phyloP scores from a whole-genome alignment of 2,329 filamentous ascomycete genomes.

The Teratosphaeria epicoccoides region DNA sequence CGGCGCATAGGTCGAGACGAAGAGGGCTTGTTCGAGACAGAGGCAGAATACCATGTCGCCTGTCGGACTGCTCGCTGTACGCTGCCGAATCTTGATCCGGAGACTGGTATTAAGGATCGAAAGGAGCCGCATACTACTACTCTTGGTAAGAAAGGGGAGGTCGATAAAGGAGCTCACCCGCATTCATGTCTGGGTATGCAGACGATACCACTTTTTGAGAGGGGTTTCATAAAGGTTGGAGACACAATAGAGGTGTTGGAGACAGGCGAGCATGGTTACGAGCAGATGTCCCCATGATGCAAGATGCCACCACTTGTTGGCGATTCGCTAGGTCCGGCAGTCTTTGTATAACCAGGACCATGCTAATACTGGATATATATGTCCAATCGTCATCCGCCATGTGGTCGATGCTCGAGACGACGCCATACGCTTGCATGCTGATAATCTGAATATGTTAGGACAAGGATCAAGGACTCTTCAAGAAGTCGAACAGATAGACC shows the following conservation, averaged over 20 bases:
- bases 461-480: too few relatives aligned
- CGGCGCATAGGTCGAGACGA: conserved; percentile 8
- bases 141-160: conserved; percentile 18
- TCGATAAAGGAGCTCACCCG: conserved; percentile 23
- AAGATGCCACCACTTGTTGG: too few relatives aligned
- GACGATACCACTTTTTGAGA: conserved; percentile 22
- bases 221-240: conserved; percentile 20
- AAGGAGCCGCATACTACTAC: conserved; percentile 23
- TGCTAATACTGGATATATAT: not conserved
- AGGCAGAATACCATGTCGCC: conserved; percentile 42
- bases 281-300: conserved; percentile 19
- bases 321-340: too few relatives aligned
- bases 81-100: conserved; percentile 58
- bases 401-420: not conserved
- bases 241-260: conserved; percentile 23
- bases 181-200: conserved; percentile 25
- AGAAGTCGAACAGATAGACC: too few relatives aligned
- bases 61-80: conserved; percentile 61
- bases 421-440: not conserved
- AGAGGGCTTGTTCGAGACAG: conserved; percentile 12
- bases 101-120: conserved; percentile 38
- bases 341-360: too few relatives aligned
- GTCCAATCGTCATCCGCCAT: not conserved
- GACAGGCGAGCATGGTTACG: conserved; percentile 20
- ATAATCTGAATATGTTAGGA: not conserved